Evolutionary conservation across 441 rosid genomes (phyloP).

Genomic region (Pelargonium cotyledonis): DNA sequence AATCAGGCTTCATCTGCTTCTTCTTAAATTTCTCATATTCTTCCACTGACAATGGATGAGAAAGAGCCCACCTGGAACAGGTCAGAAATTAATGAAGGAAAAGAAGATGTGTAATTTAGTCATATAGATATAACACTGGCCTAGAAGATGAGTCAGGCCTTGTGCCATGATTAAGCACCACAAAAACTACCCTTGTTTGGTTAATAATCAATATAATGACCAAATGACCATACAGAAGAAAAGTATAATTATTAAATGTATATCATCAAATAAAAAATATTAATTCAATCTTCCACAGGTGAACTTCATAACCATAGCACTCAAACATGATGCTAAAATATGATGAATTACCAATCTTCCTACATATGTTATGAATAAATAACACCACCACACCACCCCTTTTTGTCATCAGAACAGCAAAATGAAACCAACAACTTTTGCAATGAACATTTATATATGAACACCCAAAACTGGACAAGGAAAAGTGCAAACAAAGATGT

Average conservation of each 20-base stretch:
- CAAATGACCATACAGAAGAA: not conserved
- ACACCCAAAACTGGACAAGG: not conserved
- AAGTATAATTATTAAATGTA: not conserved
- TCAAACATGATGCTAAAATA: conserved; percentile 4
- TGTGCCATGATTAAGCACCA: not conserved
- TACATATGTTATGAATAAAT: not conserved
- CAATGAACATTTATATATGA: not conserved
- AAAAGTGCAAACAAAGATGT: too few species aligned
- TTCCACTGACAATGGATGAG: conserved; percentile 81
- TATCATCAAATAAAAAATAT: not conserved
- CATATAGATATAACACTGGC: not conserved
- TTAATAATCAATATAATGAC: not conserved
- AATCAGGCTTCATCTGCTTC: conserved; percentile 88
- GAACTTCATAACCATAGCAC: not conserved
- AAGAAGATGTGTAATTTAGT: not conserved
- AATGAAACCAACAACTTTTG: not conserved
- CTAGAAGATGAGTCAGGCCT: not conserved
- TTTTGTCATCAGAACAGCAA: not conserved
- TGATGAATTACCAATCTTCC: not conserved
- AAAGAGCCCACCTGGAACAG: conserved; percentile 88
- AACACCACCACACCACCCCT: not conserved
- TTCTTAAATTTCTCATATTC: conserved; percentile 72
- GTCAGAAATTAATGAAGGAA: conserved; percentile 12
- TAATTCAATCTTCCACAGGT: not conserved
- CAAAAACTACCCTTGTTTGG: not conserved